These are phyloP conservation scores for Pholiota molesta DNA, from an alignment of 768 basidiomycete genomes.

Conservation along the genomic window DNA sequence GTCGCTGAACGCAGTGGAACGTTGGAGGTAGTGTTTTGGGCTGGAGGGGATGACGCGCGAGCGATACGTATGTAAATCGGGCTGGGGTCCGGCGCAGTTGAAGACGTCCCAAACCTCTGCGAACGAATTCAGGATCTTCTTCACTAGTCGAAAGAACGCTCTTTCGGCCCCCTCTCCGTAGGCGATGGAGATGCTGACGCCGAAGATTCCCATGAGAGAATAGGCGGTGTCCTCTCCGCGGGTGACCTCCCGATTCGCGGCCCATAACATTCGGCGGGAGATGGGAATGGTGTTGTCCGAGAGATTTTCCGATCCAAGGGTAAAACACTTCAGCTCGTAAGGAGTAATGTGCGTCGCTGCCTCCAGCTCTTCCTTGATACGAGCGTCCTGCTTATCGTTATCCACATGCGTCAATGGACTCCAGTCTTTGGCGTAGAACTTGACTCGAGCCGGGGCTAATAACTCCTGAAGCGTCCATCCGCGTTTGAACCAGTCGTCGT, in stretches of 20 bases:
- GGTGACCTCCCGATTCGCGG: slow-evolving; percentile 8
- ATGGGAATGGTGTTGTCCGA: slow-evolving; percentile 6
- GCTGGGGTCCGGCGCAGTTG: slow-evolving; percentile 8
- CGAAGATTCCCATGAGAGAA: slow-evolving; percentile 11
- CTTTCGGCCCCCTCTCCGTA: slow-evolving; percentile 11
- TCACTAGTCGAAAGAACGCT: slow-evolving; percentile 11
- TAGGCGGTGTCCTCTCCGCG: slow-evolving; percentile 14
- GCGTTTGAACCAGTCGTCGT: slow-evolving; percentile 10
- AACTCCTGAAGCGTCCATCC: slow-evolving; percentile 16
- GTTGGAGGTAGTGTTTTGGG: slow-evolving; percentile 7
- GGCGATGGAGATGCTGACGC: slow-evolving; percentile 8
- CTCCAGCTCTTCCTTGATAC: not conserved
- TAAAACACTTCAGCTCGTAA: slow-evolving; percentile 3
- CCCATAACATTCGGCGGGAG: slow-evolving; percentile 13
- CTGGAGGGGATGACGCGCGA: slow-evolving; percentile 8
- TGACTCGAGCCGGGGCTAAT: not conserved
- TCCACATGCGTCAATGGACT: not conserved
- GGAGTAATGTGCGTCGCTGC: slow-evolving; percentile 8
- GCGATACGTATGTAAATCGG: not conserved
- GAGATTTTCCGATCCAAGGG: slow-evolving; percentile 2
- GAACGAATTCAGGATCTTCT: slow-evolving; percentile 8
- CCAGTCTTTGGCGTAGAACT: slow-evolving; percentile 12
- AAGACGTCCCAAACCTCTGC: slow-evolving; percentile 12
- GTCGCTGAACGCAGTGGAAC: slow-evolving; percentile 3
- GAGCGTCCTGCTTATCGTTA: slow-evolving; percentile 4